A percentile compares a stretch with the other conserved stretches of the same genome.
Conservation (phyloP, 1,284 basidiomycete species). For the Irpex sp. region DNA sequence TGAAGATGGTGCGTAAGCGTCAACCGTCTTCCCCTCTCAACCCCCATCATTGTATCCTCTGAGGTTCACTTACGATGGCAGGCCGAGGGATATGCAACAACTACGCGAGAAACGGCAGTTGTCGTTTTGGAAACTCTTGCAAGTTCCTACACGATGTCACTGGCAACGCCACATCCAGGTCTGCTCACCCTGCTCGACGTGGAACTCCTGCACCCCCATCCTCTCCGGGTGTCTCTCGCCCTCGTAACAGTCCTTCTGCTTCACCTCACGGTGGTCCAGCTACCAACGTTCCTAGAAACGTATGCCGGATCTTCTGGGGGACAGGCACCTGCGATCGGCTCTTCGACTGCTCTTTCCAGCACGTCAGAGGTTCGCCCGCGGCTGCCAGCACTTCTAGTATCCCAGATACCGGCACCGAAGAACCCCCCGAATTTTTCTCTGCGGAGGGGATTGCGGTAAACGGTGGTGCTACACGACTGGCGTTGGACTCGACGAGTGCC, state of each 20-base stretch:
- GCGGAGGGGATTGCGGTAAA: slow-evolving; percentile 36
- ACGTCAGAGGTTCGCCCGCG: slow-evolving; percentile 26
- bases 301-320: slow-evolving; percentile 49
- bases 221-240: background rate
- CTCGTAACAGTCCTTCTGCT: background rate
- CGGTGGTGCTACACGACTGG: slow-evolving; percentile 31
- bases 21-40: no score
- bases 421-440: slow-evolving; percentile 42
- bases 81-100: slow-evolving; percentile 1
- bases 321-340: slow-evolving; percentile 42
- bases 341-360: slow-evolving; percentile 44
- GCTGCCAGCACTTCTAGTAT: slow-evolving; percentile 5
- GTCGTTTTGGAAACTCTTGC: slow-evolving; percentile 6
- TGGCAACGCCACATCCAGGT: background rate
- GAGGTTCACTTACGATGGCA: no score
- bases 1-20: no score
- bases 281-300: slow-evolving; percentile 18
- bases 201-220: background rate
- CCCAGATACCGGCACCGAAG: slow-evolving; percentile 10
- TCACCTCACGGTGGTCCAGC: background rate
- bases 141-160: slow-evolving; percentile 2
- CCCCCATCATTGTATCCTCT: no score
- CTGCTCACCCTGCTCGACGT: background rate
- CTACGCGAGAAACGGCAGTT: background rate
- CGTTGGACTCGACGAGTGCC: slow-evolving; percentile 40